phyloP scores from a whole-genome alignment of 1,284 basidiomycete species.

The Testicularia cyperi region DNA sequence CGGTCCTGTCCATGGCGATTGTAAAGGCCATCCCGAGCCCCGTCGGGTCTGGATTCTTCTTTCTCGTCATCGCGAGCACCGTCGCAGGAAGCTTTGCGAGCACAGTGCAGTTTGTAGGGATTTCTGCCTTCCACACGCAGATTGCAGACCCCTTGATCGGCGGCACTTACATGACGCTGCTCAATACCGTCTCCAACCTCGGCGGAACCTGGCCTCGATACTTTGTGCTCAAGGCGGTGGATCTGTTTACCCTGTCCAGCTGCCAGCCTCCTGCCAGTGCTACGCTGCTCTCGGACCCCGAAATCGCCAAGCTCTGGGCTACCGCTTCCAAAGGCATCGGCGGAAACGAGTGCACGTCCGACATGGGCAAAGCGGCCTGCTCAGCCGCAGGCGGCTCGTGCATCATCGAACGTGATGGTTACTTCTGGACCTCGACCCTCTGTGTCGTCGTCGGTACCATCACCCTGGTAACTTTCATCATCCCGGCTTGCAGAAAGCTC shows the following conservation, averaged over 20 bases:
- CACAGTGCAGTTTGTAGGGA: constrained; percentile 96
- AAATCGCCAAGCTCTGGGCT: constrained; percentile 30
- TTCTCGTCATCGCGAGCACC: constrained; percentile 75
- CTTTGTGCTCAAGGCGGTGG: constrained; percentile 75
- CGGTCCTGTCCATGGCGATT: constrained; percentile 70
- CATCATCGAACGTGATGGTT: constrained; percentile 82
- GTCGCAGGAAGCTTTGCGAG: constrained; percentile 84
- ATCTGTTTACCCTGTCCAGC: constrained; percentile 48
- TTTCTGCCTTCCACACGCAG: constrained; percentile 95
- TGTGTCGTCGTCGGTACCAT: constrained; percentile 76
- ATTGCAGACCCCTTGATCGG: constrained; percentile 96
- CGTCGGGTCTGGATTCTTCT: constrained; percentile 71
- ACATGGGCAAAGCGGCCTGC: constrained; percentile 74
- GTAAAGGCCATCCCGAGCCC: constrained; percentile 82
- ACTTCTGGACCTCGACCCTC: constrained; percentile 79
- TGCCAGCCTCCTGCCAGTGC: constrained; percentile 36
- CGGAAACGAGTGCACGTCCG: constrained; percentile 48
- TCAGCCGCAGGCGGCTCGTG: constrained; percentile 76
- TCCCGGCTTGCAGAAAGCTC: constrained; percentile 78
- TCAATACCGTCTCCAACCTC: constrained; percentile 95
- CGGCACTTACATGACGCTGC: constrained; percentile 67
- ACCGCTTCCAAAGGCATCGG: constrained; percentile 20
- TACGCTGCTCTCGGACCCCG: constrained; percentile 17
- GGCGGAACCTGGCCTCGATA: constrained; percentile 97
- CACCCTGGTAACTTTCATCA: constrained; percentile 75